Conservation (phyloP, 805 yeast genomes). For the Starmerella vitae region DNA sequence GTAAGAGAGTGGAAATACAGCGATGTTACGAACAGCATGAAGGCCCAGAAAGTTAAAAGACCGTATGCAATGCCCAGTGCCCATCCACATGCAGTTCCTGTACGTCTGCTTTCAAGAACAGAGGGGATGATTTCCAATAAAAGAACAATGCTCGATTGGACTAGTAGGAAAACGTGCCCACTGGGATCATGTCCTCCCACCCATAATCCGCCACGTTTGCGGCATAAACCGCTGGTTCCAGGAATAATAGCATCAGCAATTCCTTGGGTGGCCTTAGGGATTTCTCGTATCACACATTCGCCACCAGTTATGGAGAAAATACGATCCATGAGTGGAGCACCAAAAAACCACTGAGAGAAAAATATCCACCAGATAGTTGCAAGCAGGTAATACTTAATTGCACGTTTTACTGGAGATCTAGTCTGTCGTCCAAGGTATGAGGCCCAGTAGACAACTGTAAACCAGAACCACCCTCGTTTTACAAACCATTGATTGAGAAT, state of each 20-base stretch:
- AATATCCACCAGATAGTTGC: conserved; percentile 72
- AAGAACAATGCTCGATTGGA: conserved; percentile 51
- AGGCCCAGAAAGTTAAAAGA: conserved; percentile 51
- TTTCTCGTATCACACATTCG: conserved; percentile 32
- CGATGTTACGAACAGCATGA: conserved; percentile 76
- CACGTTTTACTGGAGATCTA: background rate
- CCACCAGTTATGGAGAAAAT: conserved; percentile 78
- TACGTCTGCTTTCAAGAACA: background rate
- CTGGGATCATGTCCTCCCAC: conserved; percentile 89
- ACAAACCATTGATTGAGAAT: conserved; percentile 62
- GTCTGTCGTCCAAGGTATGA: conserved; percentile 11
- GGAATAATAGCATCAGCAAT: background rate
- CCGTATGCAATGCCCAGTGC: conserved; percentile 26
- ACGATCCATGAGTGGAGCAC: conserved; percentile 78
- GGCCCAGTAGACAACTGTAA: conserved; percentile 34
- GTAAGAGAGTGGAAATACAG: conserved; percentile 67
- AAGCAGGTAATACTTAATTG: conserved; percentile 32
- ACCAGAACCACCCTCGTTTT: conserved; percentile 91
- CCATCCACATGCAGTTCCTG: conserved; percentile 5
- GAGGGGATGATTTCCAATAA: conserved; percentile 47
- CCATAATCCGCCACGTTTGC: conserved; percentile 56
- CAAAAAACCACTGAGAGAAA: conserved; percentile 80
- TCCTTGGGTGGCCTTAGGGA: background rate
- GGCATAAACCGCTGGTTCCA: conserved; percentile 27
- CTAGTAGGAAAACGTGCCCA: conserved; percentile 76